Percentiles rank a stretch among this genome's conserved stretches.
Conservation (phyloP, 1,139 yeast species). For the Sugiyamaella sp. region DNA sequence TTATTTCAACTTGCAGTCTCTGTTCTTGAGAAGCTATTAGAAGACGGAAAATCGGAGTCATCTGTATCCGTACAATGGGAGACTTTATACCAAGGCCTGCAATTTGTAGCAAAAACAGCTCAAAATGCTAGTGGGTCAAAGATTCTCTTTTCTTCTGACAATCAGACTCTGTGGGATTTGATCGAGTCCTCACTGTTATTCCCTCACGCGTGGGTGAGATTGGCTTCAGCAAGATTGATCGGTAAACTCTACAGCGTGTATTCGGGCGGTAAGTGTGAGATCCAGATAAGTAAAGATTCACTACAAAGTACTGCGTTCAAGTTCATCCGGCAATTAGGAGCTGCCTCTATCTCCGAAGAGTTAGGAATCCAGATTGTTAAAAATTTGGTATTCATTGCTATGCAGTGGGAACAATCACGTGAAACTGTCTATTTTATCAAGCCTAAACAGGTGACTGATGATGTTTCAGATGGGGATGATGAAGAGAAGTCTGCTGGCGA, state of each 20-base stretch:
- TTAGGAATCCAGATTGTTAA: conserved; percentile 69
- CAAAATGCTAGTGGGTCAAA: conserved; percentile 21
- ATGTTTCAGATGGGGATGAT: conserved; percentile 35
- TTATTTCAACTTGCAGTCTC: conserved; percentile 32
- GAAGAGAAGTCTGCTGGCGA: conserved; percentile 32
- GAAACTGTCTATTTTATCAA: conserved; percentile 37
- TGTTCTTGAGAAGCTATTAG: conserved; percentile 32
- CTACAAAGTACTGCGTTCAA: conserved; percentile 69
- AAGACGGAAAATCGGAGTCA: conserved; percentile 29
- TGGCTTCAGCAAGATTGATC: conserved; percentile 64
- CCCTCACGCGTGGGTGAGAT: conserved; percentile 93
- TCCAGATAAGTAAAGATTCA: conserved; percentile 35
- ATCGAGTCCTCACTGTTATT: conserved; percentile 63
- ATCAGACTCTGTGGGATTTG: conserved; percentile 52
- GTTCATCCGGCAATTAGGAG: conserved; percentile 74
- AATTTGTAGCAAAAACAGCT: conserved; percentile 48
- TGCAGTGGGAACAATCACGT: conserved; percentile 59
- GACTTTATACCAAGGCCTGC: conserved; percentile 66
- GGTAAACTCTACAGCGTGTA: conserved; percentile 52
- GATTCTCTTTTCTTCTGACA: conserved; percentile 41
- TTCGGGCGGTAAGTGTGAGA: conserved; percentile 32
- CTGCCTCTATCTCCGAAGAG: conserved; percentile 69
- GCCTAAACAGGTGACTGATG: conserved; percentile 25
- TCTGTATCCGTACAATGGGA: conserved; percentile 61
- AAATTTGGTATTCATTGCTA: conserved; percentile 63